Evolutionary conservation across 2,329 filamentous ascomycete genomes (phyloP), one percentile per base, ranked within the genome.

Genomic region (Metarhizium robertsii): DNA sequence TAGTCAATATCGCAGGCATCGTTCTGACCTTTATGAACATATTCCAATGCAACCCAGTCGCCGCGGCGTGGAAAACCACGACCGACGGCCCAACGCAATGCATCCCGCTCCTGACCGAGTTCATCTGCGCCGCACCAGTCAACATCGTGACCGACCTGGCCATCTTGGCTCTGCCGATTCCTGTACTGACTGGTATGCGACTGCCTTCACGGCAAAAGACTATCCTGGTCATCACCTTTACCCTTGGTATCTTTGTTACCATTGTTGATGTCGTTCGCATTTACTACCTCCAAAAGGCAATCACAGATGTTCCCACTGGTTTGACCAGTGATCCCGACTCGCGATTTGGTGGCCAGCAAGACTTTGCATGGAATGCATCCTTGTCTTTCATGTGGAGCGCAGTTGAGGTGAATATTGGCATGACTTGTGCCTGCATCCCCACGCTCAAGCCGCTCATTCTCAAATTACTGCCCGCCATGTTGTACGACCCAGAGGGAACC

Each of bases 331-430:
- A 75, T 55, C 67, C 70, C 1, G 62, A 68, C 8, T 70, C 74
- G 11, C 70, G 73, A 6, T 83, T 84, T 53, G 80, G 80, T 7
- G 74, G 74, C 47, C 76, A 77, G 47, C 64, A 69, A 2, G 74
- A 83, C 56, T 84, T 84, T 62, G 73, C 79, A 54, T 89, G 83
- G 85, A 91, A 92, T 65, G 88, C 89, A 0, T 90, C 89, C 0
- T 73, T 91, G 5, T 89, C 90, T 0, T 86, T 95, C 66, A 92
- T 96, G 88, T 97, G 92, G 92, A 92, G 88, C 16, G 88, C 87
- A 13, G 84, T 96, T 54, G 92, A 96, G 69, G 90, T 96, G 65
- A 94, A 95, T 61, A 77, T 95, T 1, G 92, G 90, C 18, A 91
- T 96, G 62, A 86, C 91, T 60, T 95, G 90, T 66, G 92, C 88